phyloP scores from a whole-genome alignment of 2,329 filamentous ascomycete species.

The Fusarium sp. region DNA sequence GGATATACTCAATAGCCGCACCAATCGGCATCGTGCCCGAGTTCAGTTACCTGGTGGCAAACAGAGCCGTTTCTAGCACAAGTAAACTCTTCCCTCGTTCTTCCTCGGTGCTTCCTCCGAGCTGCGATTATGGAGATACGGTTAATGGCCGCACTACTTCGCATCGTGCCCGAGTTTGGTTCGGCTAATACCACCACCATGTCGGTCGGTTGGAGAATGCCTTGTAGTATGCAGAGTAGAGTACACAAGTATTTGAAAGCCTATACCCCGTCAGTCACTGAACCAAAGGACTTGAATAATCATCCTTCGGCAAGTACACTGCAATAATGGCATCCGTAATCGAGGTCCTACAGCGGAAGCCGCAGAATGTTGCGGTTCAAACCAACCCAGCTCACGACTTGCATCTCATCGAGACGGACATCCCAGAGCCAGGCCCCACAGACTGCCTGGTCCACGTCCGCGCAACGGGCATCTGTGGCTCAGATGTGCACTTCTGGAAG shows the following conservation, averaged over 20 bases:
- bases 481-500: conserved; percentile 52
- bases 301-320: neutral
- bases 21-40: neutral
- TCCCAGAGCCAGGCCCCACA: neutral
- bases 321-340: neutral
- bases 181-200: too few relatives aligned
- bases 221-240: neutral
- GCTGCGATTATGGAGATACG: neutral
- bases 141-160: neutral
- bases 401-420: neutral
- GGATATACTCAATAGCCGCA: neutral
- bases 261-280: neutral
- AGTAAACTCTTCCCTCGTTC: neutral
- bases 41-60: neutral
- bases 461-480: conserved; percentile 75
- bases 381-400: neutral
- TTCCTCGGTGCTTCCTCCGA: neutral
- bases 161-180: neutral
- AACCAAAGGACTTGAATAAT: neutral
- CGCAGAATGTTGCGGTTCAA: neutral
- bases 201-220: too few relatives aligned
- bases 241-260: neutral
- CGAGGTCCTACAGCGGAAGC: neutral
- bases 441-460: conserved; percentile 65
- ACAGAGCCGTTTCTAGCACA: neutral